These are phyloP conservation scores for Globisporangium sylvaticum DNA, from an alignment of 352 stramenopile species.

Conservation along the genomic window DNA sequence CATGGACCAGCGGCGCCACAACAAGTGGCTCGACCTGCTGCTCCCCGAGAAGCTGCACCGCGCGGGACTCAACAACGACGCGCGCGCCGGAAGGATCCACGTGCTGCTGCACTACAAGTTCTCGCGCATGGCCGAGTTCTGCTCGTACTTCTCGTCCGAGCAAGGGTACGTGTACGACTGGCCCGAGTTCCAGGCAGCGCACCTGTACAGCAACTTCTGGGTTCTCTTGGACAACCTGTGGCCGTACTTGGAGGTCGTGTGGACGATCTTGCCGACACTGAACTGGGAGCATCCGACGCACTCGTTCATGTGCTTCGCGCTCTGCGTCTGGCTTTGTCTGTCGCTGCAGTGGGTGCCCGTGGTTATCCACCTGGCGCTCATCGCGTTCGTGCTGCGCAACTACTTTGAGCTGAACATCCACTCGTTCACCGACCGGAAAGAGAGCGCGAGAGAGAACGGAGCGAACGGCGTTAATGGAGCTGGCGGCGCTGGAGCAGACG, in stretches of 20 bases:
- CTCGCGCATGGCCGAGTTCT: conserved; percentile 79
- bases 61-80: conserved; percentile 78
- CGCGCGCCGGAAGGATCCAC: conserved; percentile 74
- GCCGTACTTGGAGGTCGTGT: conserved; percentile 82
- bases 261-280: conserved; percentile 77
- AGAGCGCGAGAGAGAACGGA: conserved; percentile 5
- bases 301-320: conserved; percentile 82
- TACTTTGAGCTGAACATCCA: conserved; percentile 85
- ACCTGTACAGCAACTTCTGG: conserved; percentile 87
- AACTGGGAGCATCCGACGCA: conserved; percentile 85
- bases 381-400: conserved; percentile 77
- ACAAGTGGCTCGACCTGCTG: conserved; percentile 84
- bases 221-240: conserved; percentile 79
- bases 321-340: conserved; percentile 80
- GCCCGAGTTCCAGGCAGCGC: conserved; percentile 77
- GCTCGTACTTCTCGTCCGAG: conserved; percentile 73
- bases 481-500: conserved; percentile 9
- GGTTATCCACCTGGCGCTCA: conserved; percentile 72
- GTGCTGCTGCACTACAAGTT: conserved; percentile 87
- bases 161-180: conserved; percentile 75
- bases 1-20: conserved; percentile 84
- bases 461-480: not conserved
- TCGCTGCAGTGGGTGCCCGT: conserved; percentile 82
- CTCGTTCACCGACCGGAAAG: conserved; percentile 63
- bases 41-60: conserved; percentile 78